Conservation (phyloP, 2,329 filamentous ascomycete species). For the Trichophyton simii region DNA sequence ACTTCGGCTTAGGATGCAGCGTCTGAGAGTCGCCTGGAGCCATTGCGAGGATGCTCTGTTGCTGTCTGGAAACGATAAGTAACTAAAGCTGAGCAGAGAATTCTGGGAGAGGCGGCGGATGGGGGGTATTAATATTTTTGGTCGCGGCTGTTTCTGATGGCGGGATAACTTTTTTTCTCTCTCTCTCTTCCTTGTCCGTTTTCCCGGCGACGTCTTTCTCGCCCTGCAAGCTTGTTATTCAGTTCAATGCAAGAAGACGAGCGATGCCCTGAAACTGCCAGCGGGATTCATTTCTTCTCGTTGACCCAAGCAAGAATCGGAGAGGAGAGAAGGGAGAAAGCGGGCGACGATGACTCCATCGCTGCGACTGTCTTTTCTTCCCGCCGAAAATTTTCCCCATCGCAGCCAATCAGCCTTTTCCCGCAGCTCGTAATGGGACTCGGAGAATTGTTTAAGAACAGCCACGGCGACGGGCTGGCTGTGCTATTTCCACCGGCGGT, state of each 20-base stretch:
- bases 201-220: not conserved
- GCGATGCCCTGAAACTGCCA: not conserved
- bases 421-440: not conserved
- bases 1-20: conserved; percentile 36
- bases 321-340: not conserved
- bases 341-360: not conserved
- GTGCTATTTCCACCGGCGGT: not conserved
- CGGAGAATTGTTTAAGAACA: not conserved
- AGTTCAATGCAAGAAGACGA: no score
- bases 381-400: not conserved
- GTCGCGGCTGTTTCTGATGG: not conserved
- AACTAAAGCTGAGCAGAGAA: not conserved
- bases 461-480: not conserved
- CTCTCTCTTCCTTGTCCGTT: not conserved
- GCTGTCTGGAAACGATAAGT: not conserved
- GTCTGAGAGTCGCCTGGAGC: conserved; percentile 32
- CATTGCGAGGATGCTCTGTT: conserved; percentile 23
- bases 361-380: not conserved
- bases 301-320: not conserved
- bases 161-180: not conserved
- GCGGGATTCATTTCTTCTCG: not conserved
- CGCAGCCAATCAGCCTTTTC: not conserved
- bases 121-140: not conserved
- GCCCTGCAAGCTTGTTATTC: not conserved
- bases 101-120: not conserved